phyloP scores from a whole-genome alignment of 2,329 filamentous ascomycete genomes.

The Cercospora sojina region DNA sequence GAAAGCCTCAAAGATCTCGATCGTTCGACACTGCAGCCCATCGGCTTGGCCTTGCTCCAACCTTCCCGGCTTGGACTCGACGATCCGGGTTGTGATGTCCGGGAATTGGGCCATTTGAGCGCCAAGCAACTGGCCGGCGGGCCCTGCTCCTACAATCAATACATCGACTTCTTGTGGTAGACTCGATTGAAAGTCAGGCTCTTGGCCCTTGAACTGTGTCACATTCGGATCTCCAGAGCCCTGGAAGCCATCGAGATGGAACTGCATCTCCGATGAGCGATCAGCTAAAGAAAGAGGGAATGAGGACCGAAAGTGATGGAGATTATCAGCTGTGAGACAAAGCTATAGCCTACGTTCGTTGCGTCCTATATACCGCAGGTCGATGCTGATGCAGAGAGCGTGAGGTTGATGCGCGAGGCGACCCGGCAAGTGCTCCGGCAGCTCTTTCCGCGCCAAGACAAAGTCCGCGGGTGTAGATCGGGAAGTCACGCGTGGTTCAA shows the following conservation, averaged over 20 bases:
- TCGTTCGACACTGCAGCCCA: constrained; percentile 63
- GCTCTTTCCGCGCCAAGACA: not conserved
- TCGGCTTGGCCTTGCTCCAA: constrained; percentile 47
- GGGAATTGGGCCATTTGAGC: constrained; percentile 51
- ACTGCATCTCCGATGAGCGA: constrained; percentile 31
- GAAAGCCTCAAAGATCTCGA: constrained; percentile 73
- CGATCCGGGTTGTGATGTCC: constrained; percentile 51
- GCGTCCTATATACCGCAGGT: not conserved
- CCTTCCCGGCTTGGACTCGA: constrained; percentile 39
- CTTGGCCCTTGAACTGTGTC: constrained; percentile 31
- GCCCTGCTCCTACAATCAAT: constrained; percentile 53
- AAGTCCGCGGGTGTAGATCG: not conserved
- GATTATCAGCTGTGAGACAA: not conserved
- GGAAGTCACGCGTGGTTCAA: not conserved
- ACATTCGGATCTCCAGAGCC: constrained; percentile 36
- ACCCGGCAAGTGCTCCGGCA: not conserved
- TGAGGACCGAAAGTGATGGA: not conserved
- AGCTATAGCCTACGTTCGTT: not conserved
- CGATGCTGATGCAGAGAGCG: not conserved
- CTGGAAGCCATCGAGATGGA: constrained; percentile 38
- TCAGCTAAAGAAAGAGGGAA: not conserved
- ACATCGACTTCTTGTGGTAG: constrained; percentile 46
- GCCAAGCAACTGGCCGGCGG: constrained; percentile 50
- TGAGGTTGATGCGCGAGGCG: not conserved
- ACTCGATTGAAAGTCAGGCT: constrained; percentile 35